Evolutionary conservation across 192 early-diverging fungal genomes (phyloP).

Genomic region (Diversispora epigaea): DNA sequence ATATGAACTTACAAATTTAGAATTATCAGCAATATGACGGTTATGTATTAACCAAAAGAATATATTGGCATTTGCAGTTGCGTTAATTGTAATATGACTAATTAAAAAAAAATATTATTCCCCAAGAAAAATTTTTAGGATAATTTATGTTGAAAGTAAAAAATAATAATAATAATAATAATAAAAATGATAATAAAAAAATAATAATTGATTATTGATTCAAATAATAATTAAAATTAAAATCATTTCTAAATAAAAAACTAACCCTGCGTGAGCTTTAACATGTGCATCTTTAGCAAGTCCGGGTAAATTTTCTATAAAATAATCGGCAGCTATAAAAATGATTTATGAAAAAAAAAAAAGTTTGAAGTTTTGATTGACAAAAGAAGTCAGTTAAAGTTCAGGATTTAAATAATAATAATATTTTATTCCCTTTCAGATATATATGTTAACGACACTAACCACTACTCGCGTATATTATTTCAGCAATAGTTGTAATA

Average conservation of each 20-base stretch:
- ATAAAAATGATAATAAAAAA: too few species aligned
- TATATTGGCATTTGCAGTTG: constrained; percentile 17
- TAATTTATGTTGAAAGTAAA: too few species aligned
- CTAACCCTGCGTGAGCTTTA: constrained; percentile 19
- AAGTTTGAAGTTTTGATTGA: not conserved
- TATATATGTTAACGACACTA: not conserved
- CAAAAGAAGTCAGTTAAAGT: not conserved
- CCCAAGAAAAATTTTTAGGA: too few species aligned
- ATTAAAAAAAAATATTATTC: too few species aligned
- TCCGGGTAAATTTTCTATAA: constrained; percentile 13
- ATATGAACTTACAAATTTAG: constrained; percentile 21
- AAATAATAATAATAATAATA: too few species aligned
- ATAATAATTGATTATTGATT: not conserved
- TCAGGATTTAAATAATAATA: not conserved
- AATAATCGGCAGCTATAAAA: constrained; percentile 32
- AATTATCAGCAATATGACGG: constrained; percentile 27
- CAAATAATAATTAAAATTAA: not conserved
- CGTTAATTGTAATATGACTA: constrained; percentile 25
- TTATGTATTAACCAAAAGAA: constrained; percentile 35
- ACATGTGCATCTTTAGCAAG: constrained; percentile 20
- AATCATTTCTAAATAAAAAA: constrained; percentile 1
- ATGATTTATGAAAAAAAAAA: not conserved
- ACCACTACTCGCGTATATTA: not conserved
- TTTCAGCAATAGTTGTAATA: not conserved
- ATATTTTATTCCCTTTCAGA: not conserved